A percentile compares a stretch with the other conserved stretches of the same genome.
phyloP scores from a whole-genome alignment of 176 grass and related monocot species.

The Saccharum spontaneum region DNA sequence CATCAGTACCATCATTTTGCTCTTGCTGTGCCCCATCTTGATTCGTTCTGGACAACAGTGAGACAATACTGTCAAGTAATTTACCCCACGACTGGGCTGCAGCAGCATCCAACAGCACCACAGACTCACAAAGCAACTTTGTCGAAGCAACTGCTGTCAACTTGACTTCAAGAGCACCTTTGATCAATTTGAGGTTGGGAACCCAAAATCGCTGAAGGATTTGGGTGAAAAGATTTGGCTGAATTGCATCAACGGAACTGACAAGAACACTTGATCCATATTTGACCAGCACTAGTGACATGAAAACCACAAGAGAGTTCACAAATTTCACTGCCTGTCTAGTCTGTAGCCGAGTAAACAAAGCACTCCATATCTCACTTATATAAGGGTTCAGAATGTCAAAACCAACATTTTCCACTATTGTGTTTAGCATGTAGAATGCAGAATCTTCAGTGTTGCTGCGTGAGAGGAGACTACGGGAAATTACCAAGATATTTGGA shows the following conservation, averaged over 20 bases:
- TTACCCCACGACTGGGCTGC: slow-evolving; percentile 77
- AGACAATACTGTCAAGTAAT: slow-evolving; percentile 70
- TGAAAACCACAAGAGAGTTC: slow-evolving; percentile 80
- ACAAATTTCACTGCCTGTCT: slow-evolving; percentile 76
- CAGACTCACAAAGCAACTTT: slow-evolving; percentile 85
- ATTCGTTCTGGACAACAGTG: slow-evolving; percentile 66
- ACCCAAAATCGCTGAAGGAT: slow-evolving; percentile 91
- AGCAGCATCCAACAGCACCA: slow-evolving; percentile 62
- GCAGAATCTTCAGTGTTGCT: slow-evolving; percentile 83
- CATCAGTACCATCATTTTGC: slow-evolving; percentile 61
- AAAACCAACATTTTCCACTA: slow-evolving; percentile 80
- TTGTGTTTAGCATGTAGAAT: slow-evolving; percentile 90
- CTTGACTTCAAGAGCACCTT: slow-evolving; percentile 82
- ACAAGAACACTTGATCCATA: slow-evolving; percentile 73
- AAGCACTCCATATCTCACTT: slow-evolving; percentile 67
- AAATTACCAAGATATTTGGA: slow-evolving; percentile 68
- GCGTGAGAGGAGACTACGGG: slow-evolving; percentile 50
- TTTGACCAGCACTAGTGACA: slow-evolving; percentile 85
- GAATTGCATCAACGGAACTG: slow-evolving; percentile 68
- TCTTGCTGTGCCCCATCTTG: slow-evolving; percentile 58
- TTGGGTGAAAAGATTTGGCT: slow-evolving; percentile 57
- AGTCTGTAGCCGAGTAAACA: slow-evolving; percentile 73
- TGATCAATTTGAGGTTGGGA: slow-evolving; percentile 81
- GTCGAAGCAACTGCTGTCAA: slow-evolving; percentile 81
- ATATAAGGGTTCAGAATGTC: slow-evolving; percentile 80